Evolutionary conservation across 2,329 filamentous ascomycete genomes (phyloP).

Genomic region (Sordariomycetes sp.): DNA sequence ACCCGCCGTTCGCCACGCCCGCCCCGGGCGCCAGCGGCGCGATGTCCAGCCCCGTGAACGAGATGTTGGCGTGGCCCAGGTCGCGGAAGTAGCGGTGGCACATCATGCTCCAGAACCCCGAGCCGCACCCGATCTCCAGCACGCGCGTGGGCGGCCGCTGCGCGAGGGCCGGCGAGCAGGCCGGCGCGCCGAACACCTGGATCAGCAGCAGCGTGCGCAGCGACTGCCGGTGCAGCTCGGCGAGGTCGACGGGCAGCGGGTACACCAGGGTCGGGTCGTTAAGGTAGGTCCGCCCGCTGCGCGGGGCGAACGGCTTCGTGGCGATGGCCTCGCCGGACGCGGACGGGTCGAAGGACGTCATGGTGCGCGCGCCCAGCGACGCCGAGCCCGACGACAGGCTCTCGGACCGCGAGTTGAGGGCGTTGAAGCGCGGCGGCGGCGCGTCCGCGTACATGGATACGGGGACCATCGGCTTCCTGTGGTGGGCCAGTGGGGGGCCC

Average conservation of each 20-base stretch:
- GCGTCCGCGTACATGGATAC: slow-evolving; percentile 18
- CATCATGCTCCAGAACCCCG: slow-evolving; percentile 81
- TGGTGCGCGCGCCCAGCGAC: slow-evolving; percentile 30
- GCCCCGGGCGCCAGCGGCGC: slow-evolving; percentile 51
- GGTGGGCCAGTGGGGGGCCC: background rate
- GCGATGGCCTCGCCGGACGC: slow-evolving; percentile 28
- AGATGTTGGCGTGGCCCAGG: slow-evolving; percentile 56
- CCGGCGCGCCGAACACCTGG: slow-evolving; percentile 68
- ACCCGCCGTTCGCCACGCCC: slow-evolving; percentile 29
- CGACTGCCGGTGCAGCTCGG: slow-evolving; percentile 80
- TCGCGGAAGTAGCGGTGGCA: slow-evolving; percentile 71
- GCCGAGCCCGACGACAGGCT: slow-evolving; percentile 36
- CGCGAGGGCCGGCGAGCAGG: slow-evolving; percentile 59
- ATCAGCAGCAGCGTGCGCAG: slow-evolving; percentile 73
- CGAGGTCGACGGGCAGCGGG: slow-evolving; percentile 78
- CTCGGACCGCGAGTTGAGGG: slow-evolving; percentile 27
- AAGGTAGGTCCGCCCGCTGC: slow-evolving; percentile 75
- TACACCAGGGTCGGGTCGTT: slow-evolving; percentile 64
- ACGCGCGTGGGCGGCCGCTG: slow-evolving; percentile 64
- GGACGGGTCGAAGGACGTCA: slow-evolving; percentile 25
- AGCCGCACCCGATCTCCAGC: slow-evolving; percentile 79
- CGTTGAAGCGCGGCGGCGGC: slow-evolving; percentile 15
- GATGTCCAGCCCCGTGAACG: slow-evolving; percentile 76
- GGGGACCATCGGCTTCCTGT: background rate
- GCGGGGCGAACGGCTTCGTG: slow-evolving; percentile 51